Evolutionary conservation across 371 early-diverging fungal genomes (phyloP), one percentile per base, ranked within the genome.

Genomic region (Parasitella parasitica): DNA sequence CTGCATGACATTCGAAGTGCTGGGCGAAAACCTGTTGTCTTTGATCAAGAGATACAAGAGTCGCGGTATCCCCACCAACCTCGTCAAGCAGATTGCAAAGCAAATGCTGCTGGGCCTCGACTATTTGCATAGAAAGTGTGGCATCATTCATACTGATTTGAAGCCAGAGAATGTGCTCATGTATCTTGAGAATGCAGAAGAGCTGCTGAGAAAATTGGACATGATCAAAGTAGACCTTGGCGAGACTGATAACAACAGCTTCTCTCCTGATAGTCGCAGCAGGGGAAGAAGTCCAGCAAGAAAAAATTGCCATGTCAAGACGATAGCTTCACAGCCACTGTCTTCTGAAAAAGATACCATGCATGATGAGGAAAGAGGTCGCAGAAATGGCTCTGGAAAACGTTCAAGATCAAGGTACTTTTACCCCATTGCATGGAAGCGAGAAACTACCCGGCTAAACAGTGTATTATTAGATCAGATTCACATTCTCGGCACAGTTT

Each of bases 141-240:
- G 91, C 26, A 96, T 99, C 64, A 97, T 98, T 54, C 99, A 99
- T 77, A 97, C 99, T 0, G 99, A 99, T 72, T 69, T 99, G 46
- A 99, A 99, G 68, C 99, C 99, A 0, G 99, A 97, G 68, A 97
- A 97, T 70, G 94, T 96, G 3, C 79, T 97, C 18, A 91, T 95
- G 41, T 94, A 93, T 66, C 86, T 95, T 27, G 94, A 94, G 54
- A 88, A 91, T 59, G 91, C 94, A 5, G 93, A 93, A 39, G 86
- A 89, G 49, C 76, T 88, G 2, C 70, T 88, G 32, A 75, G 66
- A 30, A 54, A 67, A 46, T 51, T 64, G 27, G 54, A 56, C 38
- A 38, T 6, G 27, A 32, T 11, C 26, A 30, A 20, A 32, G 32
- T 27, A 22, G 37, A 56, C 20, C 15, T 18, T 30, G 35, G 22